Evolutionary conservation across 306 rosid species (phyloP), one percentile per base, ranked within the genome.

Genomic region (Glycine latifolia): DNA sequence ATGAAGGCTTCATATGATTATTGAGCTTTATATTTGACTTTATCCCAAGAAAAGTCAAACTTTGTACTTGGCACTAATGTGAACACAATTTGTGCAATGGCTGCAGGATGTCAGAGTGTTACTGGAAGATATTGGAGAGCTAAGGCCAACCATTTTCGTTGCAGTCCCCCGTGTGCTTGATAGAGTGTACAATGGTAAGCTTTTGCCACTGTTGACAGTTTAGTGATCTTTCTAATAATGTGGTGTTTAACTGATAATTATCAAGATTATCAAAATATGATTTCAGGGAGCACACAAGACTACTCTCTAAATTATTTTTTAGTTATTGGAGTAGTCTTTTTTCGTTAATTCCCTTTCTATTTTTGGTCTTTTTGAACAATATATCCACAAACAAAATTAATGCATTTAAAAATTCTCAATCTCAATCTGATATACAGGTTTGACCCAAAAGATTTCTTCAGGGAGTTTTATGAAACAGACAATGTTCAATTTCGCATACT

Each of bases 151-250:
- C 15, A 88, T 95, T 80, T 95, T 95, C 17, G 84, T 87, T 86
- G 97, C 98, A 9, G 98, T 95, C 82, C 99, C 99, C 10, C 98
- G 96, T 56, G 99, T 95, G 66, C 89, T 93, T 79, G 99, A 95
- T 69, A 89, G 99, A 83, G 89, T 95, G 69, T 85, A 95, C 75
- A 10, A 88, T 15, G 98, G 99, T 95, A 82, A 80, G 44, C 53
- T 61, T 73, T 74, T 79, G 14, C 49, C 15, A 11, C 82, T 49
- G 50, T 68, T 26, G 5, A 44, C 9, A 60, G 41, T 76, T 1
- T 76, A 49, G 47, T 8, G 46, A 81, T 31, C 49, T 54, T 54
- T 8, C 69, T 52, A 65, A 49, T 48, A 54, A 16, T 48, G 16
- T 33, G 41, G 43, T 52, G 50, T 31, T 74, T 58, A 37, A 37